phyloP scores from a whole-genome alignment of 306 rosid species.

The Nissolia schottii region DNA sequence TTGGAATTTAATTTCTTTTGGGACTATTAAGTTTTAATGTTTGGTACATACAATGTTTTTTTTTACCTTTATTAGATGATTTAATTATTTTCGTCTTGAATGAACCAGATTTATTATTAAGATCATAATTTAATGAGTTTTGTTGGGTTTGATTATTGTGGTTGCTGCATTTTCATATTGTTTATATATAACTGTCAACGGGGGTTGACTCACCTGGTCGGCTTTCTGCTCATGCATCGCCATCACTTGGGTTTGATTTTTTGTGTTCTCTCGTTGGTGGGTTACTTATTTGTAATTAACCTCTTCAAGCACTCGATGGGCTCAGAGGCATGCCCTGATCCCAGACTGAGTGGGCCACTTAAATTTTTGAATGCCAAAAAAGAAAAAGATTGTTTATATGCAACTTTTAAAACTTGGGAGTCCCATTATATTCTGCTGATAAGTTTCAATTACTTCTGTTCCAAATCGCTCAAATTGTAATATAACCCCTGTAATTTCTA shows the following conservation, averaged over 20 bases:
- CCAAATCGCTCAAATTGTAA: background rate
- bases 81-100: background rate
- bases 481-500: background rate
- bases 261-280: too few relatives aligned
- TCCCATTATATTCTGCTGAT: background rate
- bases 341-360: too few relatives aligned
- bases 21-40: background rate
- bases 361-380: too few relatives aligned
- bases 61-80: background rate
- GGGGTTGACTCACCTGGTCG: too few relatives aligned
- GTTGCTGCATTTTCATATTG: background rate
- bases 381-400: background rate
- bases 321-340: too few relatives aligned
- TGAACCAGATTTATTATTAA: background rate
- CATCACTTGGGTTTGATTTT: too few relatives aligned
- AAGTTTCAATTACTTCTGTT: background rate
- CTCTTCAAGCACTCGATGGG: too few relatives aligned
- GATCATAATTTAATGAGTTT: background rate
- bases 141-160: background rate
- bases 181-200: background rate
- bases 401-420: background rate
- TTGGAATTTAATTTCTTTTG: slow-evolving; percentile 1
- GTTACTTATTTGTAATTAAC: too few relatives aligned
- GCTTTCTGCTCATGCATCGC: too few relatives aligned
- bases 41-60: background rate